phyloP scores from a whole-genome alignment of 805 yeast species.

The Teunomyces funiuensis region DNA sequence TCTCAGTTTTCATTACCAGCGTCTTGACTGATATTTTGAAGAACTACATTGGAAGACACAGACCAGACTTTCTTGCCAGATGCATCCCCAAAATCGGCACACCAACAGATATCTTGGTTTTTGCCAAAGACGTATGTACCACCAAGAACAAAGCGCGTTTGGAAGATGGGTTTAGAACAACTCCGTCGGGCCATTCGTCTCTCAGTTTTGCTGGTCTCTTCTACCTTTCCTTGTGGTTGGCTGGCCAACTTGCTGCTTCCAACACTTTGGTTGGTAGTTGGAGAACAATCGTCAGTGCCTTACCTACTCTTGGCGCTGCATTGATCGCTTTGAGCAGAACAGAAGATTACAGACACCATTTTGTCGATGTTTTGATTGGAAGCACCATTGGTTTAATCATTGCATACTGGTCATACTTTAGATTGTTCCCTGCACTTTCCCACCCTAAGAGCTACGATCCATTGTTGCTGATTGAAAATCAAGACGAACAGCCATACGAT shows the following conservation, averaged over 20 bases:
- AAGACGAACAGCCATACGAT: conserved; percentile 4
- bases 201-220: conserved; percentile 34
- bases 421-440: conserved; percentile 48
- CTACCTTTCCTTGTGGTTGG: conserved; percentile 61
- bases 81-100: conserved; percentile 31
- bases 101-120: conserved; percentile 25
- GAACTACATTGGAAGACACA: conserved; percentile 29
- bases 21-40: conserved; percentile 37
- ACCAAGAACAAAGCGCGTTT: conserved; percentile 38
- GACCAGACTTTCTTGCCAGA: conserved; percentile 35
- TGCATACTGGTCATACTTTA: conserved; percentile 58
- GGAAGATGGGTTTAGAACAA: conserved; percentile 40
- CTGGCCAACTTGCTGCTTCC: conserved; percentile 58
- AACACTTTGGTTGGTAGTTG: conserved; percentile 56
- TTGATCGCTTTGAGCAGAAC: conserved; percentile 84
- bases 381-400: conserved; percentile 59
- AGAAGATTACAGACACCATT: conserved; percentile 92
- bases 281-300: conserved; percentile 52
- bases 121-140: conserved; percentile 47
- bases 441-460: conserved; percentile 42
- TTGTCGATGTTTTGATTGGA: conserved; percentile 79
- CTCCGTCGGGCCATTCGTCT: conserved; percentile 43
- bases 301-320: conserved; percentile 68
- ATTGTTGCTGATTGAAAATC: conserved; percentile 18
- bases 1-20: conserved; percentile 30